phyloP scores from a whole-genome alignment of 495 filamentous ascomycete species.

The Penicillium pulvis region DNA sequence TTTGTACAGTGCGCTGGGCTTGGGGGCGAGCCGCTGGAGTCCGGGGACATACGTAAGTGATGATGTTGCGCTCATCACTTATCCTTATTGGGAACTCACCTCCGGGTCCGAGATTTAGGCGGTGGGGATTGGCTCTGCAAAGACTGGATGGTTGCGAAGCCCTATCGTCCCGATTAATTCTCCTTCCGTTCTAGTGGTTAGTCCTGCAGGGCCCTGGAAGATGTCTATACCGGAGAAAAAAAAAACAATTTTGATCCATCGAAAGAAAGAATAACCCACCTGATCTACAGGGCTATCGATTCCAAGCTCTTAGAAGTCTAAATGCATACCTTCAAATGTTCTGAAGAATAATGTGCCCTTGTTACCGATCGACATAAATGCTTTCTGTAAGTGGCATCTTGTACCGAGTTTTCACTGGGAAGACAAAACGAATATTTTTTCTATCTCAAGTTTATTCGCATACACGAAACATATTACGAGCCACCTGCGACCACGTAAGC shows the following conservation, averaged over 20 bases:
- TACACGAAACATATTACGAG: background rate
- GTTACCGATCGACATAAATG: background rate
- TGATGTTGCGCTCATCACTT: slow-evolving; percentile 28
- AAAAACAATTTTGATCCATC: background rate
- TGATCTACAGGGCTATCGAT: background rate
- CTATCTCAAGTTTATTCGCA: background rate
- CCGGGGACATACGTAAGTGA: slow-evolving; percentile 34
- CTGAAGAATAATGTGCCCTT: background rate
- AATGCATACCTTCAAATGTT: background rate
- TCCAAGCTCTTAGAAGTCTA: background rate
- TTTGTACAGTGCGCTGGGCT: background rate
- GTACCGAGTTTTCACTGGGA: background rate
- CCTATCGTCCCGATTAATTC: slow-evolving; percentile 1
- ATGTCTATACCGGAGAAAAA: background rate
- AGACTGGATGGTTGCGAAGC: slow-evolving; percentile 3
- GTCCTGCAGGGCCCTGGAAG: slow-evolving; percentile 6
- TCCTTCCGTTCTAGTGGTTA: background rate
- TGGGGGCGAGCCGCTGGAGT: slow-evolving; percentile 17
- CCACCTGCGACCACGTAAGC: background rate
- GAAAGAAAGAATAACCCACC: background rate
- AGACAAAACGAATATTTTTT: background rate
- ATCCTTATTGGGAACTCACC: slow-evolving; percentile 21
- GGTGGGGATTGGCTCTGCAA: slow-evolving; percentile 7
- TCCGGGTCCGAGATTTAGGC: slow-evolving; percentile 23
- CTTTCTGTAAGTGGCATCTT: background rate